Evolutionary conservation across 805 yeast species (phyloP).

Genomic region (Candida dajiaensis): DNA sequence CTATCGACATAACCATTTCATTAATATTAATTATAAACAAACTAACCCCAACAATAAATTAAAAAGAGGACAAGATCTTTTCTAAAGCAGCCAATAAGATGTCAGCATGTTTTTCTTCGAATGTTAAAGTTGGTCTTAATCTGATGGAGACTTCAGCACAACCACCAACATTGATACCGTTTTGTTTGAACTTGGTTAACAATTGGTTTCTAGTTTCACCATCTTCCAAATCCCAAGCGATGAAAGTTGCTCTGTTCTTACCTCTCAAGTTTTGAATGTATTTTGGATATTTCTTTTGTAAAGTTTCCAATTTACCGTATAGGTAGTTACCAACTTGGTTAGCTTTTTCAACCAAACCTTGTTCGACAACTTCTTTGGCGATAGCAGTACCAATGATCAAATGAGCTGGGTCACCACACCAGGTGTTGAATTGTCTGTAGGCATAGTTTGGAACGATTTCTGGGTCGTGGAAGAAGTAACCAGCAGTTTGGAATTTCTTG

Average conservation of each 20-base stretch:
- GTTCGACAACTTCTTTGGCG: conserved; percentile 53
- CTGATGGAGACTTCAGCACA: conserved; percentile 77
- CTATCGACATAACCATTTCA: not conserved
- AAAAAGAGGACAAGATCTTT: conserved; percentile 23
- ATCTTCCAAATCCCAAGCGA: conserved; percentile 69
- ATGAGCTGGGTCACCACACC: conserved; percentile 91
- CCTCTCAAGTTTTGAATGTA: conserved; percentile 60
- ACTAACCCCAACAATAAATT: not conserved
- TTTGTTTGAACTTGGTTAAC: conserved; percentile 49
- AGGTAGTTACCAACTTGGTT: conserved; percentile 63
- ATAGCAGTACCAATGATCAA: conserved; percentile 72
- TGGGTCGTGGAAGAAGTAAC: conserved; percentile 74
- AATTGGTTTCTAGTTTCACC: conserved; percentile 55
- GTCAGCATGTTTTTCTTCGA: conserved; percentile 78
- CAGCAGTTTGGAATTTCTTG: conserved; percentile 86
- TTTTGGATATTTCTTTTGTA: conserved; percentile 51
- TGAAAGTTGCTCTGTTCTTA: conserved; percentile 66
- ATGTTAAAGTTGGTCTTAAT: conserved; percentile 73
- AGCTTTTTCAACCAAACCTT: conserved; percentile 53
- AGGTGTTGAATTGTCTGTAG: conserved; percentile 89
- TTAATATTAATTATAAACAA: not conserved
- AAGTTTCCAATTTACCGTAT: conserved; percentile 45
- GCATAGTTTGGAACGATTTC: conserved; percentile 67
- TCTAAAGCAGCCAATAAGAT: conserved; percentile 44
- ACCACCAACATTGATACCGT: conserved; percentile 79